These are phyloP conservation scores for Bauhinia variegata DNA, from an alignment of 306 rosid genomes.

Conservation along the genomic window DNA sequence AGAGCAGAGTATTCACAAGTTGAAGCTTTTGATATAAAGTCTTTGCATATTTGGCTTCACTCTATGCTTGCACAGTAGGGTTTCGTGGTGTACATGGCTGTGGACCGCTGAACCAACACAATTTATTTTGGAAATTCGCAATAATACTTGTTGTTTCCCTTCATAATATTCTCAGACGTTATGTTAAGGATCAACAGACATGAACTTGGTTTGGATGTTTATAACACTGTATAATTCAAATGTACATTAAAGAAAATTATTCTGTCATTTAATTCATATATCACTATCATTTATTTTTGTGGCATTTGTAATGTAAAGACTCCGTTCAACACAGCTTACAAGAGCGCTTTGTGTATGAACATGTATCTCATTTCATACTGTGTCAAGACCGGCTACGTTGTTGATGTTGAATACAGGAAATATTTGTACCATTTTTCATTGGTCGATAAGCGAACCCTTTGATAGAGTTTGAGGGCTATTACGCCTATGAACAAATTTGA, in stretches of 20 bases:
- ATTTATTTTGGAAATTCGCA: constrained; percentile 42
- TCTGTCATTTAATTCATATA: constrained; percentile 30
- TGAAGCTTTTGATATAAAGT: constrained; percentile 40
- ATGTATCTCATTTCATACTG: background rate
- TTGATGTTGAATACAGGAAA: background rate
- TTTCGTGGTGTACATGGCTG: constrained; percentile 41
- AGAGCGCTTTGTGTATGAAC: background rate
- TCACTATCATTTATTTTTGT: constrained; percentile 21
- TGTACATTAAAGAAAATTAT: constrained; percentile 26
- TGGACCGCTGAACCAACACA: constrained; percentile 42
- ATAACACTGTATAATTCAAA: constrained; percentile 44
- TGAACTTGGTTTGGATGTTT: constrained; percentile 13
- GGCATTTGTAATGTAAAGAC: constrained; percentile 27
- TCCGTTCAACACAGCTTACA: background rate
- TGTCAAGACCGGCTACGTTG: constrained; percentile 16
- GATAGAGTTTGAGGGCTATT: no score
- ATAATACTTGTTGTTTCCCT: constrained; percentile 28
- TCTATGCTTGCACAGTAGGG: constrained; percentile 23
- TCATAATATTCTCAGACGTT: constrained; percentile 26
- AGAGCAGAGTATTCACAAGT: constrained; percentile 57
- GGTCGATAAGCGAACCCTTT: background rate
- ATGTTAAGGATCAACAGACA: constrained; percentile 1
- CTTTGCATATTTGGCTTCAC: background rate
- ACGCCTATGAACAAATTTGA: no score
- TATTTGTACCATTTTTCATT: background rate